Evolutionary conservation across 345 rosid species (phyloP).

Genomic region (Crucihimalaya himalaica): DNA sequence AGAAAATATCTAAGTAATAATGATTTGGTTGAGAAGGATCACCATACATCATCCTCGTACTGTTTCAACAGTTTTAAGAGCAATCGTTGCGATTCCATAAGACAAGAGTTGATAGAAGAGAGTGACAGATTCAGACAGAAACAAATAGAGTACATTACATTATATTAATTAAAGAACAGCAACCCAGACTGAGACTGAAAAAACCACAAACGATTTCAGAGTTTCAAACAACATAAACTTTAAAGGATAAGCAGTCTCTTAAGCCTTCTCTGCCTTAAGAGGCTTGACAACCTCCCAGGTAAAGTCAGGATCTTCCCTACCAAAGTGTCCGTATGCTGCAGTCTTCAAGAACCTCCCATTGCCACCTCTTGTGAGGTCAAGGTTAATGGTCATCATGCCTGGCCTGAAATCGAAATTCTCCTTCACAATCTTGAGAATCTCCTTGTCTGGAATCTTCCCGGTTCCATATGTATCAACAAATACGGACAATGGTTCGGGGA

Average conservation of each 20-base stretch:
- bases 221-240: constrained; percentile 24
- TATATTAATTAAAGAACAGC: neutral
- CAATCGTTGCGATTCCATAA: neutral
- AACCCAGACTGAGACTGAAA: constrained; percentile 7
- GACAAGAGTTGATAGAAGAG: neutral
- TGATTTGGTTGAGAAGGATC: too few relatives aligned
- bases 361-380: constrained; percentile 83
- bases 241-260: constrained; percentile 34
- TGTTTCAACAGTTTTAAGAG: neutral
- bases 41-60: too few relatives aligned
- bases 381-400: constrained; percentile 76
- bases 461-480: constrained; percentile 69
- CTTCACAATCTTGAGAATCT: constrained; percentile 81
- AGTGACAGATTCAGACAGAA: constrained; percentile 4
- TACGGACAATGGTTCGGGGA: constrained; percentile 71
- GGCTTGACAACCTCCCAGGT: constrained; percentile 84
- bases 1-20: too few relatives aligned
- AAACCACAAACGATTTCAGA: constrained; percentile 7
- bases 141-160: constrained; percentile 24
- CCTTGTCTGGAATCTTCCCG: constrained; percentile 80
- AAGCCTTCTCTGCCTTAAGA: constrained; percentile 72
- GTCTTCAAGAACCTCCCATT: constrained; percentile 79
- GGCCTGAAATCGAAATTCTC: constrained; percentile 88
- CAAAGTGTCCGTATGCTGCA: constrained; percentile 82
- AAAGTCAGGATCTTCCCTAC: constrained; percentile 78